These are phyloP conservation scores for Chrysosporium keratinophilum DNA, from an alignment of 2,329 filamentous ascomycete genomes.

Conservation along the genomic window DNA sequence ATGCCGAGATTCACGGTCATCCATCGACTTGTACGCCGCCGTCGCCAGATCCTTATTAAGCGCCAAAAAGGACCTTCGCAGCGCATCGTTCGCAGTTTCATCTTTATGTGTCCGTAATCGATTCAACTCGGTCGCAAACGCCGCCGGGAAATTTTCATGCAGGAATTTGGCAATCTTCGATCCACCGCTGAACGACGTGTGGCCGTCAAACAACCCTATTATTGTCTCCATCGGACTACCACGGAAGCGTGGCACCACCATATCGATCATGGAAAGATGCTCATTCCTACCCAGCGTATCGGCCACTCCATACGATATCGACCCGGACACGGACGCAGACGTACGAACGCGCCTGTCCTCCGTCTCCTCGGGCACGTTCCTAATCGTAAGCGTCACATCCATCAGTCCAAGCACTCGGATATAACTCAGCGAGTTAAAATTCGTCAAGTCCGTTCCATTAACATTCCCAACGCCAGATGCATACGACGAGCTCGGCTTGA, in stretches of 20 bases:
- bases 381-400: conserved; percentile 92
- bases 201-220: conserved; percentile 91
- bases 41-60: conserved; percentile 92
- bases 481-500: conserved; percentile 55
- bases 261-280: conserved; percentile 87
- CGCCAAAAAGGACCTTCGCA: conserved; percentile 74
- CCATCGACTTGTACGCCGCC: conserved; percentile 66
- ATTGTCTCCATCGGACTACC: conserved; percentile 83
- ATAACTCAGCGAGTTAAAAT: conserved; percentile 76
- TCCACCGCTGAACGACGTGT: conserved; percentile 75
- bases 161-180: conserved; percentile 94
- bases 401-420: conserved; percentile 84
- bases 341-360: conserved; percentile 92
- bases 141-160: conserved; percentile 85
- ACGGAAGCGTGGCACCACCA: conserved; percentile 86
- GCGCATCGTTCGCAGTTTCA: conserved; percentile 71
- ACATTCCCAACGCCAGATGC: conserved; percentile 39
- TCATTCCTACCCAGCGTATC: conserved; percentile 88
- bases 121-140: conserved; percentile 73
- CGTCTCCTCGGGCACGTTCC: conserved; percentile 86
- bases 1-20: conserved; percentile 54
- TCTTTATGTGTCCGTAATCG: conserved; percentile 53
- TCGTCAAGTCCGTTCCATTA: conserved; percentile 64
- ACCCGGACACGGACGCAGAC: conserved; percentile 86
- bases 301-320: conserved; percentile 92